Evolutionary conservation across 2,329 filamentous ascomycete genomes (phyloP).

Genomic region (Grosmannia huntii): DNA sequence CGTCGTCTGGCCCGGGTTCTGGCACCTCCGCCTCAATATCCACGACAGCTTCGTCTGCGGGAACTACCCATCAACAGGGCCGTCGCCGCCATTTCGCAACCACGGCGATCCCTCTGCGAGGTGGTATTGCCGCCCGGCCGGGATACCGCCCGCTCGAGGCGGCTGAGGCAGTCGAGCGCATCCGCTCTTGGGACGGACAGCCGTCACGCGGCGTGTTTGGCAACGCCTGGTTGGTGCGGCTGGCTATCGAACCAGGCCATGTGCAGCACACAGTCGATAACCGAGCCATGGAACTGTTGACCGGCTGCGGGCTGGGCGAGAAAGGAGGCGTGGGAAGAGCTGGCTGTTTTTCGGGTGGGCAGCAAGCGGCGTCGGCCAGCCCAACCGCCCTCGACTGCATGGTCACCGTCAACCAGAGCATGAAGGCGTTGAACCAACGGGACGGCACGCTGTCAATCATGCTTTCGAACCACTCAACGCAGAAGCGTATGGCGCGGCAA

Average conservation of each 20-base stretch:
- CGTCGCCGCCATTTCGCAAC: conserved; percentile 9
- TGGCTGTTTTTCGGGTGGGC: not conserved
- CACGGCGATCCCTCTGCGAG: conserved; percentile 9
- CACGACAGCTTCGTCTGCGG: not conserved
- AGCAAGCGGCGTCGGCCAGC: not conserved
- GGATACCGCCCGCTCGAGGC: conserved; percentile 11
- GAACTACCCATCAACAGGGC: conserved; percentile 1
- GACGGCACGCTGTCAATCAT: conserved; percentile 10
- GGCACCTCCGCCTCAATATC: not conserved
- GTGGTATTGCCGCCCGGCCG: conserved; percentile 6
- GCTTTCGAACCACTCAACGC: conserved; percentile 12
- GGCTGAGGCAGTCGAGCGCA: conserved; percentile 3
- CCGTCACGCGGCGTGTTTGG: conserved; percentile 11
- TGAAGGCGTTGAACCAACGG: not conserved
- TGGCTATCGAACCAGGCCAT: conserved; percentile 9
- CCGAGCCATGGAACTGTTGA: conserved; percentile 4
- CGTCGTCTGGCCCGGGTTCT: not conserved
- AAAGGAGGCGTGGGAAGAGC: not conserved
- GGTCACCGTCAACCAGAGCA: conserved; percentile 7
- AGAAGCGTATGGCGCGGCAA: conserved; percentile 13
- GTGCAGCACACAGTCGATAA: conserved; percentile 5
- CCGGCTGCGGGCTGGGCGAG: not conserved
- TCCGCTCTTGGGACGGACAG: conserved; percentile 10
- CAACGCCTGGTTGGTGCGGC: conserved; percentile 11
- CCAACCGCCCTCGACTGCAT: not conserved